phyloP scores from a whole-genome alignment of 495 filamentous ascomycete genomes.

The Articulospora tetracladia region DNA sequence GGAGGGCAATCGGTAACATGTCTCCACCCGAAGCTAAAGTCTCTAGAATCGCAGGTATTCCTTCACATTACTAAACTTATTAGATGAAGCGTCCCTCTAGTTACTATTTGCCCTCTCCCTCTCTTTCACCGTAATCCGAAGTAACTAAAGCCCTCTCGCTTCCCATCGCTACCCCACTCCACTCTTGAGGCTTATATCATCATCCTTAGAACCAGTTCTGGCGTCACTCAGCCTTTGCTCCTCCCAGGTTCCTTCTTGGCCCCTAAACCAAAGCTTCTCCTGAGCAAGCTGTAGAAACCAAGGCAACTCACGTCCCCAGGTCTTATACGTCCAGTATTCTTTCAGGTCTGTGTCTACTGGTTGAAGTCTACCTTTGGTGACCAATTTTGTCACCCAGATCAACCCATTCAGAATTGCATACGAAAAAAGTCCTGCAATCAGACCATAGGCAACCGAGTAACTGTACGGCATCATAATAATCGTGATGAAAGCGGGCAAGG shows the following conservation, averaged over 20 bases:
- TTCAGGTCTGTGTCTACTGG: slow-evolving; percentile 69
- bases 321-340: slow-evolving; percentile 68
- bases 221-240: not conserved
- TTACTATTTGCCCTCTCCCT: not conserved
- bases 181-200: not conserved
- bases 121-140: not conserved
- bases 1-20: too few species aligned
- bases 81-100: not conserved
- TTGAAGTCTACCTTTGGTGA: slow-evolving; percentile 55
- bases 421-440: slow-evolving; percentile 72
- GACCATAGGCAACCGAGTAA: slow-evolving; percentile 73
- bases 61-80: not conserved
- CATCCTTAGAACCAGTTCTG: not conserved
- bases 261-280: slow-evolving; percentile 4
- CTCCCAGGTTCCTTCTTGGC: not conserved
- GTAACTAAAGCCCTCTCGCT: slow-evolving; percentile 1
- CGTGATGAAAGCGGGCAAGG: slow-evolving; percentile 77
- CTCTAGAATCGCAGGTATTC: not conserved
- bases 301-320: slow-evolving; percentile 19
- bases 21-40: too few species aligned
- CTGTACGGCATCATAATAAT: slow-evolving; percentile 78
- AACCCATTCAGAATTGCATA: slow-evolving; percentile 63
- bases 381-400: slow-evolving; percentile 54
- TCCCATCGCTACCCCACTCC: not conserved
- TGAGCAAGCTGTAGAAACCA: slow-evolving; percentile 14